phyloP scores from a whole-genome alignment of 495 filamentous ascomycete genomes.

The Talaromyces trachyspermus region DNA sequence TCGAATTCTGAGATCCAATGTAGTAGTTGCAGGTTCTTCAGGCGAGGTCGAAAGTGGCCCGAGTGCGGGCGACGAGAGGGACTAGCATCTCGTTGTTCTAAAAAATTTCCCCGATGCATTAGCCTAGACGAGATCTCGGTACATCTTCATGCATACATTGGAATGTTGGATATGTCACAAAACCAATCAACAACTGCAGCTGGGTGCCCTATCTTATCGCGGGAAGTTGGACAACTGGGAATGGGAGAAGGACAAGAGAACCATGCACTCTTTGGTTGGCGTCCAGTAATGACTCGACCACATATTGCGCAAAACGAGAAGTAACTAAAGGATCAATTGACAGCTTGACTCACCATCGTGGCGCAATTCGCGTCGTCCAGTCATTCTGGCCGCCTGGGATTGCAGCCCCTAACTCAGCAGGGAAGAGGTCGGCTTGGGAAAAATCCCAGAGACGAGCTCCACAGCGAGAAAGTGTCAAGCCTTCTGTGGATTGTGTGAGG shows the following conservation, averaged over 20 bases:
- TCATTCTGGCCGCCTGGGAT: conserved; percentile 3
- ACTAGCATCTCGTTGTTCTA: conserved; percentile 34
- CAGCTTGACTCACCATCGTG: conserved; percentile 6
- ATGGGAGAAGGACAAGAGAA: neutral
- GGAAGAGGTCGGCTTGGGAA: neutral
- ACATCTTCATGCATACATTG: conserved; percentile 2
- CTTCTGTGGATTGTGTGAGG: neutral
- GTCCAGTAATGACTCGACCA: neutral
- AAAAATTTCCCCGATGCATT: neutral
- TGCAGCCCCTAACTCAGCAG: neutral
- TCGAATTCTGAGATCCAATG: conserved; percentile 52
- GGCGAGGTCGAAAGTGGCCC: conserved; percentile 36
- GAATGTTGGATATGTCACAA: conserved; percentile 1
- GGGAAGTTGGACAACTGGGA: no score
- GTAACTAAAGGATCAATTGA: neutral
- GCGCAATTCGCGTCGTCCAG: conserved; percentile 4
- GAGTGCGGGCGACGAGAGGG: conserved; percentile 39
- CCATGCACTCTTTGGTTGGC: no score
- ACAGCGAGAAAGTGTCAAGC: conserved; percentile 4
- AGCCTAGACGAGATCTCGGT: conserved; percentile 4
- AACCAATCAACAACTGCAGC: neutral
- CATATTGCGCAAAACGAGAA: neutral
- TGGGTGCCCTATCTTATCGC: neutral
- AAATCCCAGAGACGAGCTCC: conserved; percentile 5
- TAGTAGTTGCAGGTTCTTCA: conserved; percentile 29